These are phyloP conservation scores for Calonectria pseudoturangicola DNA, from an alignment of 2,329 filamentous ascomycete genomes.

Conservation along the genomic window DNA sequence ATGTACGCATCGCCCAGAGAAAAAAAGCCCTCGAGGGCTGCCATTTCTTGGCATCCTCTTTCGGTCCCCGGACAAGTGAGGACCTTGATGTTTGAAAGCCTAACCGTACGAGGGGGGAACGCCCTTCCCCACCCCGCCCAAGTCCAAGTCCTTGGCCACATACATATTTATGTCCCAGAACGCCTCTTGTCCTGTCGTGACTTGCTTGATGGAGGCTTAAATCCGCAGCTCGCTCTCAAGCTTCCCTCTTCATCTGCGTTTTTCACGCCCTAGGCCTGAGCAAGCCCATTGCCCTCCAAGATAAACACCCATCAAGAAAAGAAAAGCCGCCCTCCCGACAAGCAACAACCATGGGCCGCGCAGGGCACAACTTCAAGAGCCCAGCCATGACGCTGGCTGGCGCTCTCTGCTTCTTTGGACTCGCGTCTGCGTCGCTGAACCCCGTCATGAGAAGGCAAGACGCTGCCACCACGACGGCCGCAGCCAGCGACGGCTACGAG, in stretches of 20 bases:
- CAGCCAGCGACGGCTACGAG: slow-evolving; percentile 36
- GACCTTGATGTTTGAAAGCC: slow-evolving; percentile 38
- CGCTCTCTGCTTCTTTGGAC: slow-evolving; percentile 42
- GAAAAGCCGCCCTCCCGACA: not conserved
- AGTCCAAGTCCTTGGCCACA: not conserved
- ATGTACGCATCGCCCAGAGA: not conserved
- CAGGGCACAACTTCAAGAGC: slow-evolving; percentile 38
- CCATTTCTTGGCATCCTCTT: slow-evolving; percentile 31
- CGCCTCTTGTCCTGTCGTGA: not conserved
- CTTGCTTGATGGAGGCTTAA: not conserved
- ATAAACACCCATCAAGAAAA: not conserved
- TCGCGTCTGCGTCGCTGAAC: slow-evolving; percentile 49
- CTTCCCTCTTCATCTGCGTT: not conserved
- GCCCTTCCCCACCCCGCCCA: slow-evolving; percentile 29
- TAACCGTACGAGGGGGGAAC: slow-evolving; percentile 18
- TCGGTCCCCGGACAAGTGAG: slow-evolving; percentile 25
- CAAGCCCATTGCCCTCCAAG: not conserved
- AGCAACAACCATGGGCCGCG: slow-evolving; percentile 43
- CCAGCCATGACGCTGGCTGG: slow-evolving; percentile 34
- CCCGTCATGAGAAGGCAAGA: slow-evolving; percentile 45
- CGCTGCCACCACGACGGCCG: slow-evolving; percentile 38
- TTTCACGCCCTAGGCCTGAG: not conserved
- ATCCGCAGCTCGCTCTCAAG: slow-evolving; percentile 10
- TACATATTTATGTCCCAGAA: slow-evolving; percentile 9
- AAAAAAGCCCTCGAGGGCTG: not conserved